Conservation (phyloP, 1,284 basidiomycete species). For the Ustilago xerochloae region DNA sequence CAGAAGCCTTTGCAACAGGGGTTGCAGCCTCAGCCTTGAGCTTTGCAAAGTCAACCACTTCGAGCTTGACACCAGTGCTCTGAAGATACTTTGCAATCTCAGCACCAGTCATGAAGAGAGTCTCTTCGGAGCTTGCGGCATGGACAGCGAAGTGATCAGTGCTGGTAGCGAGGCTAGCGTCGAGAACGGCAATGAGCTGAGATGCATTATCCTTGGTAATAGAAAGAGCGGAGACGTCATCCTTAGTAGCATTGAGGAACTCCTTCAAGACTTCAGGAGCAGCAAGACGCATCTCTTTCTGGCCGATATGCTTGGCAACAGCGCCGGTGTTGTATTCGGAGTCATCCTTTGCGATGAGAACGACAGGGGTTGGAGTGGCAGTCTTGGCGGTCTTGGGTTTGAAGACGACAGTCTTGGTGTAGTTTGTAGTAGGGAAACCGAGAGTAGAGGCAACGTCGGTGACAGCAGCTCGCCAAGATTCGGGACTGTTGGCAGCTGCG, state of each 20-base stretch:
- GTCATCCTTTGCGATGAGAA: constrained; percentile 84
- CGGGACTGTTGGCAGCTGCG: constrained; percentile 53
- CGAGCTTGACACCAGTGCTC: constrained; percentile 59
- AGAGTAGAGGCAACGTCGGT: constrained; percentile 41
- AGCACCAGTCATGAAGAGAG: constrained; percentile 61
- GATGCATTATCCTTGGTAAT: constrained; percentile 56
- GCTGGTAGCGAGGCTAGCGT: constrained; percentile 53
- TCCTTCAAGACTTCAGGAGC: constrained; percentile 86
- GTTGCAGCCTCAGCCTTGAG: constrained; percentile 50
- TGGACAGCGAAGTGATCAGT: constrained; percentile 58
- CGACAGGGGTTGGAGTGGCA: constrained; percentile 83
- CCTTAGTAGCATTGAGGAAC: constrained; percentile 85
- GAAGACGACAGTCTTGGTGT: constrained; percentile 81
- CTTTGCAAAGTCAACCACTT: constrained; percentile 57
- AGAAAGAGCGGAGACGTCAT: constrained; percentile 72
- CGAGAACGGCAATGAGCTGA: constrained; percentile 57
- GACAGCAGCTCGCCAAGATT: constrained; percentile 51
- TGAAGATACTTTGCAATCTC: constrained; percentile 60
- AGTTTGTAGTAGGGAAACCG: constrained; percentile 32
- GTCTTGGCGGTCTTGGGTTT: constrained; percentile 91
- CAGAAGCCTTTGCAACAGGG: constrained; percentile 38
- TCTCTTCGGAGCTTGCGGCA: constrained; percentile 60
- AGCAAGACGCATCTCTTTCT: constrained; percentile 91
- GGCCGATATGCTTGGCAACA: constrained; percentile 82
- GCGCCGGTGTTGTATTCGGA: constrained; percentile 77